Conservation (phyloP, 1,139 yeast species). For the Lodderomyces orthopsilosis region DNA sequence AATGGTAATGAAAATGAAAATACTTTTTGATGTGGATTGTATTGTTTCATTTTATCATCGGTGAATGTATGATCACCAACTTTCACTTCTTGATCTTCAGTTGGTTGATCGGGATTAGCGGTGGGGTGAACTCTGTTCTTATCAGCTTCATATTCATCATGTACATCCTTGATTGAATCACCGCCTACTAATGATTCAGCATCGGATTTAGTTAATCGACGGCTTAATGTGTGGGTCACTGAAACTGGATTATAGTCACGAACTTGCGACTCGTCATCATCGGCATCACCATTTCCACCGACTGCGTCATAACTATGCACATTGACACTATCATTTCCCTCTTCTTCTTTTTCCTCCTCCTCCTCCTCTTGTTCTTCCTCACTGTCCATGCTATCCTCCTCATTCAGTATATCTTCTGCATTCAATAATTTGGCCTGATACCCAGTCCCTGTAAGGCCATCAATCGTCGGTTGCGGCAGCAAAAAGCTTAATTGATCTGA, state of each 20-base stretch:
- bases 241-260: background rate
- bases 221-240: constrained; percentile 2
- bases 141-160: constrained; percentile 3
- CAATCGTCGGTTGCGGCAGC: constrained; percentile 15
- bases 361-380: constrained; percentile 4
- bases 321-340: background rate
- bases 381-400: constrained; percentile 6
- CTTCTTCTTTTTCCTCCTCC: background rate
- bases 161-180: constrained; percentile 15
- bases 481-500: background rate
- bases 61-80: constrained; percentile 9
- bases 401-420: constrained; percentile 12
- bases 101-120: constrained; percentile 15
- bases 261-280: constrained; percentile 2
- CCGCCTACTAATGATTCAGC: constrained; percentile 46
- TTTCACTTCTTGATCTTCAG: constrained; percentile 15
- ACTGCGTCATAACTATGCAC: constrained; percentile 4
- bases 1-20: constrained; percentile 43
- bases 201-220: constrained; percentile 26
- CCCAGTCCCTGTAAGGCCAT: constrained; percentile 1
- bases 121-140: constrained; percentile 14
- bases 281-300: background rate
- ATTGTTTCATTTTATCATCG: constrained; percentile 13
- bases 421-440: constrained; percentile 8
- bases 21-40: constrained; percentile 27